Percentiles rank a stretch among this genome's conserved stretches.
These are phyloP conservation scores for Picochlorum sp. DNA, from an alignment of 139 green algal genomes.

Conservation along the genomic window DNA sequence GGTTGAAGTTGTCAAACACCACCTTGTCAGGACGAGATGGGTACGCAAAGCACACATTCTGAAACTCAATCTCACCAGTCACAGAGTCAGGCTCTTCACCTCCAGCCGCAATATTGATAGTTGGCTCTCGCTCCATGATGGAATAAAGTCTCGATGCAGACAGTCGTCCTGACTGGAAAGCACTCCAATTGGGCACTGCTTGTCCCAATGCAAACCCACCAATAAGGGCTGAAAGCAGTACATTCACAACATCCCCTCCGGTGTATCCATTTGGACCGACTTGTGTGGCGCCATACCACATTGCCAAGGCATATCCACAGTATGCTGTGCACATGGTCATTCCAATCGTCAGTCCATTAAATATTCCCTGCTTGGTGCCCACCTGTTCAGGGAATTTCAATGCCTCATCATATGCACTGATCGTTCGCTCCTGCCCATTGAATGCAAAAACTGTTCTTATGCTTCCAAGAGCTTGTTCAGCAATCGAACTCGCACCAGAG, in stretches of 20 bases:
- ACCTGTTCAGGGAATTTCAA: slow-evolving; percentile 42
- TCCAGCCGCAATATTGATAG: slow-evolving; percentile 28
- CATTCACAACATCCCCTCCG: slow-evolving; percentile 49
- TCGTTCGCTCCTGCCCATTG: slow-evolving; percentile 40
- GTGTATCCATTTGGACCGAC: slow-evolving; percentile 43
- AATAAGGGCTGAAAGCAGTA: slow-evolving; percentile 70
- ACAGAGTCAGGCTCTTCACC: slow-evolving; percentile 8
- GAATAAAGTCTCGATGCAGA: slow-evolving; percentile 53
- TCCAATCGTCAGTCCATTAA: slow-evolving; percentile 36
- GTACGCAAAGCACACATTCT: slow-evolving; percentile 68
- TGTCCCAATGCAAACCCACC: slow-evolving; percentile 56
- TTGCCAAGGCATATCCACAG: slow-evolving; percentile 50
- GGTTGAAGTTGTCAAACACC: slow-evolving; percentile 54
- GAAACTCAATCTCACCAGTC: slow-evolving; percentile 48
- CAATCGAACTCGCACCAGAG: slow-evolving; percentile 49
- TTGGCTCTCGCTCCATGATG: slow-evolving; percentile 53
- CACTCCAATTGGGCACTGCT: slow-evolving; percentile 33
- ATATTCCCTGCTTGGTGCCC: slow-evolving; percentile 26
- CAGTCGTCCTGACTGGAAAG: slow-evolving; percentile 29
- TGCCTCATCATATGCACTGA: slow-evolving; percentile 36
- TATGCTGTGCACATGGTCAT: slow-evolving; percentile 24
- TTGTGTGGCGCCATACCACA: slow-evolving; percentile 64
- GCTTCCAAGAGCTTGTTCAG: slow-evolving; percentile 52
- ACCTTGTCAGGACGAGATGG: slow-evolving; percentile 53
- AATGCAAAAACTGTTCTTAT: slow-evolving; percentile 70